Percentiles rank a stretch among this genome's conserved stretches.
phyloP scores from a whole-genome alignment of 352 stramenopile genomes.

The Saprolegnia parasitica region DNA sequence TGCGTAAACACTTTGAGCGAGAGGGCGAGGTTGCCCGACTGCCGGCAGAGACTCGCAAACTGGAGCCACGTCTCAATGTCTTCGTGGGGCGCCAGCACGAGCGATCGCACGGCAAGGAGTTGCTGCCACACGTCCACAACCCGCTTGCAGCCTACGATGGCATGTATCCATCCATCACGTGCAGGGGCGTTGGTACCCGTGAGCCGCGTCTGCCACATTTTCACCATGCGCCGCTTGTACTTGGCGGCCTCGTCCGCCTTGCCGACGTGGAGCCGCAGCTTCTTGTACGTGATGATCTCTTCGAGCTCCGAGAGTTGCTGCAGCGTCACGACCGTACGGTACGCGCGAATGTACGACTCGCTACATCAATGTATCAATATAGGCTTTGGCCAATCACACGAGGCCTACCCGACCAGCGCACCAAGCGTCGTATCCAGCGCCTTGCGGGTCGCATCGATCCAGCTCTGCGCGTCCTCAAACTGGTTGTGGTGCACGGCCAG shows the following conservation, averaged over 20 bases:
- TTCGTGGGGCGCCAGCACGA: slow-evolving; percentile 82
- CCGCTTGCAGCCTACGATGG: slow-evolving; percentile 82
- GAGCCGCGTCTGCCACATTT: slow-evolving; percentile 83
- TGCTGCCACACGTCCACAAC: slow-evolving; percentile 91
- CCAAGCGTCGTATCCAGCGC: slow-evolving; percentile 93
- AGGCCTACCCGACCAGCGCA: slow-evolving; percentile 78
- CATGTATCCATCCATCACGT: slow-evolving; percentile 28
- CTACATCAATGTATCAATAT: slow-evolving; percentile 17
- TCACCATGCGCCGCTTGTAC: slow-evolving; percentile 78
- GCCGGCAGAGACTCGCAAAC: slow-evolving; percentile 88
- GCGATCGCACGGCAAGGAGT: slow-evolving; percentile 91
- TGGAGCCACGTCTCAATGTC: slow-evolving; percentile 90
- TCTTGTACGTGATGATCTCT: slow-evolving; percentile 96
- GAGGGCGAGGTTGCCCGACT: slow-evolving; percentile 80
- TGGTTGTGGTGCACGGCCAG: slow-evolving; percentile 92
- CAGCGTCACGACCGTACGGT: slow-evolving; percentile 94
- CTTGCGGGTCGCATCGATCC: slow-evolving; percentile 91
- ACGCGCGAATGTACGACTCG: slow-evolving; percentile 96
- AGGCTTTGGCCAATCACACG: too few relatives aligned
- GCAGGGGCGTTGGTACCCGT: too few relatives aligned
- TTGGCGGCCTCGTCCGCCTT: slow-evolving; percentile 68
- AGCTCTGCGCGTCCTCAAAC: slow-evolving; percentile 86
- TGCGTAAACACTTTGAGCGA: slow-evolving; percentile 85
- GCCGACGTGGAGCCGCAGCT: slow-evolving; percentile 61
- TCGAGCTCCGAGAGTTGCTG: slow-evolving; percentile 97